Base-by-base conservation (phyloP, 106 monocot genomes). In the Vanilla planifolia region DNA sequence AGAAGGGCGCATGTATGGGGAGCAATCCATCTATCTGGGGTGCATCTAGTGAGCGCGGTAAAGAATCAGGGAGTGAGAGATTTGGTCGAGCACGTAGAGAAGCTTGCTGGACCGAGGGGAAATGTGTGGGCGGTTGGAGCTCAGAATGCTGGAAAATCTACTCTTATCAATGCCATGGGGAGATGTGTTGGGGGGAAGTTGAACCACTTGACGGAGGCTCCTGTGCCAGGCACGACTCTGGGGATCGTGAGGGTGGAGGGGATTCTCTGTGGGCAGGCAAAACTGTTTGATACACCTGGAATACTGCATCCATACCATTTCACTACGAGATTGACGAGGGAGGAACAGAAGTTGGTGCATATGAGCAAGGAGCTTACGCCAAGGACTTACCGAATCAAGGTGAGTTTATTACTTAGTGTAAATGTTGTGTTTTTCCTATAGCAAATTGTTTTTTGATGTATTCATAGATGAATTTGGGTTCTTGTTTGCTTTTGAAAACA, bases 131-230 rank as follows among this genome's bases (percentile, higher is more conserved):
- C 88, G 0, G 91, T 98, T 6, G 98, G 98, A 3, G 83, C 98
- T 4, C 92, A 92, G 81, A 98, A 98, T 60, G 98, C 83, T 0
- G 98, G 98, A 41, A 98, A 98, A 52, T 98, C 96, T n/a, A 92
- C 98, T 1, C 57, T 98, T 74, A 84, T 98, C 36, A 98, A 98
- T 73, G 84, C 98, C 8, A 88, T 98, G 88, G 92, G 74, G 33
- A 71, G 70, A 68, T 82, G 81, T 29, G 59, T 61, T 21, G 76
- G 53, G 7, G 74, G 73, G 16, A 74, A 73, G 53, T 43, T 48
- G 58, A 66, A 62, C 34, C 67, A 79, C 51, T 59, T 98, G 76
- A 98, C 98, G 8, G 98, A 85, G 68, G 91, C 98, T 6, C 82
- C 92, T 3, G 98, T 98, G 55, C 98, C 98, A 0, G 98, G 98